Evolutionary conservation across 1,139 yeast species (phyloP), one percentile per base, ranked within the genome.

Genomic region (Suhomyces kunorum): DNA sequence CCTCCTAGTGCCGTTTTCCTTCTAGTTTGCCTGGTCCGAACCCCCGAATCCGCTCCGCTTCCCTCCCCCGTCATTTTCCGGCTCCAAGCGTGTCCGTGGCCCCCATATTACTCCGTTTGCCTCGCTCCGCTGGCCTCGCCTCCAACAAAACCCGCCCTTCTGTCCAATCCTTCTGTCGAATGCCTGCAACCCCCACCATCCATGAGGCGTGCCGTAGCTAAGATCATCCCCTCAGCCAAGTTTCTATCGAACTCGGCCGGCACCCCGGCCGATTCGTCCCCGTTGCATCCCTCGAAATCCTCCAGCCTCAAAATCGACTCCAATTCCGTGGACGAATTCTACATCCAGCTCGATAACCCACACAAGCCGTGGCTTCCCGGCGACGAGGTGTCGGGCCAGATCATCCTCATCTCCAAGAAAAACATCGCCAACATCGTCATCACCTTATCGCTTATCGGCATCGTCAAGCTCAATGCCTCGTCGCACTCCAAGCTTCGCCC

Each of bases 361-460:
- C 95, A 86, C 59, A 76, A 78, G 53, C 66, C 76, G 15, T 82
- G 80, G 72, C 61, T 68, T 12, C 88, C 89, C 0, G 87, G 88
- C 11, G 87, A 83, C 44, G 77, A 77, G 50, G 76, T 83, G n/a
- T 63, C 73, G 2, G 92, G 92, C 6, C 81, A 78, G 49, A 72
- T 80, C 17, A 74, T 80, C 3, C 62, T 83, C 12, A 71, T 76
- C 7, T 59, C 83, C 33, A 76, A 76, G 54, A 77, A 74, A 50
- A 81, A 81, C 54, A 54, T 80, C 15, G 71, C 76, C 27, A 77
- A 81, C 49, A 70, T 83, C 16, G 68, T 69, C 34, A 68, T 83
- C 7, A 70, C 78, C 8, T 60, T 83, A 25, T 68, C 81, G 4
- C 62, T 83, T 32, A 56, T 74, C 1, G 87, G 89, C 6, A 69